These are phyloP conservation scores for Ormosia semicastrata DNA, from an alignment of 306 rosid genomes.

Conservation along the genomic window DNA sequence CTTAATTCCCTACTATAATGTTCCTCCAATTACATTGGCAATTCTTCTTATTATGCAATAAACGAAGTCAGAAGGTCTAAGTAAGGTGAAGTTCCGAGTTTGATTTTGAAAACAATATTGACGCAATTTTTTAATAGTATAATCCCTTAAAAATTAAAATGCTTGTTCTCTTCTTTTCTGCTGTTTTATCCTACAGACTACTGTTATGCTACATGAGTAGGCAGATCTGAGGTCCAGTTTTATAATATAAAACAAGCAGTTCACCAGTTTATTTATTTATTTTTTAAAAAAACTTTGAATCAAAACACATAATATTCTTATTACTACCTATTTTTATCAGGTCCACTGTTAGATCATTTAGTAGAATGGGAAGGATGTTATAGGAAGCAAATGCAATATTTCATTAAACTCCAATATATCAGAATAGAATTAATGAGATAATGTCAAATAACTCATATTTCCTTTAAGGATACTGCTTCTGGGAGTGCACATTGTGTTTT, in stretches of 20 bases:
- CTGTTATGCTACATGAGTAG: background rate
- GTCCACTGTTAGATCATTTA: background rate
- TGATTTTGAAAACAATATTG: background rate
- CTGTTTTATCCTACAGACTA: background rate
- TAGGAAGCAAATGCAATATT: background rate
- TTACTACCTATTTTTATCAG: background rate
- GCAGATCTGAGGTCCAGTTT: background rate
- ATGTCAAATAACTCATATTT: background rate
- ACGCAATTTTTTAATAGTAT: background rate
- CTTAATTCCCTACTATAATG: conserved; percentile 1
- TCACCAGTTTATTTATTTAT: background rate
- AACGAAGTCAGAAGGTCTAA: background rate
- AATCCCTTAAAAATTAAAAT: background rate
- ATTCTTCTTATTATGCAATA: background rate
- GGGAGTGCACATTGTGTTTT: conserved; percentile 77
- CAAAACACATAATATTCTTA: background rate
- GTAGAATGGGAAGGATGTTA: background rate
- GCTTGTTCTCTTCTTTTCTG: background rate
- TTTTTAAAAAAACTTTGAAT: background rate
- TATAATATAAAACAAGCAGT: background rate
- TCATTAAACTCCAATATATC: background rate
- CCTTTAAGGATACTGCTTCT: conserved; percentile 60
- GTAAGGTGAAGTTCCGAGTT: background rate
- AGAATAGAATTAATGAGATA: background rate
- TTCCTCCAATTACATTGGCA: background rate